Evolutionary conservation across 2,329 filamentous ascomycete genomes (phyloP).

Genomic region (Hypoxylon sp.): DNA sequence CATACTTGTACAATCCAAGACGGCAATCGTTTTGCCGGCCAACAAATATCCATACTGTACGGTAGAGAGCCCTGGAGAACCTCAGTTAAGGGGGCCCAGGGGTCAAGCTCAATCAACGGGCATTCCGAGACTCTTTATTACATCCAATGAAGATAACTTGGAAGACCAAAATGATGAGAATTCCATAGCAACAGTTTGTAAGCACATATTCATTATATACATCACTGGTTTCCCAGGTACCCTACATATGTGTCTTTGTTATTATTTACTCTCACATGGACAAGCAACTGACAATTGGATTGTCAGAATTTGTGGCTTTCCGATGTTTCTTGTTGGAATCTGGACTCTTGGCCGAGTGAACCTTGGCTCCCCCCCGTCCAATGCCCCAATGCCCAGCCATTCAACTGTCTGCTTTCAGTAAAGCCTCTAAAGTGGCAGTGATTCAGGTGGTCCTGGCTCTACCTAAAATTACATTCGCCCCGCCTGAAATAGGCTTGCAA

Average conservation of each 20-base stretch:
- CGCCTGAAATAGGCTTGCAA: slow-evolving; percentile 40
- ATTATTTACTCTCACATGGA: slow-evolving; percentile 6
- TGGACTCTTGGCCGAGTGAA: slow-evolving; percentile 26
- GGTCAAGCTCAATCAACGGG: slow-evolving; percentile 31
- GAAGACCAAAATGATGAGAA: background rate
- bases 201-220: background rate
- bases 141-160: background rate
- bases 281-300: slow-evolving; percentile 24
- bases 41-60: slow-evolving; percentile 13
- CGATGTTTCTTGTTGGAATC: slow-evolving; percentile 34
- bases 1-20: slow-evolving; percentile 3
- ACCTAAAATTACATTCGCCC: slow-evolving; percentile 43
- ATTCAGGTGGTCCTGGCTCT: slow-evolving; percentile 33
- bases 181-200: background rate
- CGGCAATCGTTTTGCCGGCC: slow-evolving; percentile 24
- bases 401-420: slow-evolving; percentile 34
- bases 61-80: background rate
- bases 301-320: slow-evolving; percentile 11
- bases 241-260: background rate
- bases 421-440: slow-evolving; percentile 39
- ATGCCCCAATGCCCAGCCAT: slow-evolving; percentile 42
- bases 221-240: background rate
- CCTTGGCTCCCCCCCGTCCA: slow-evolving; percentile 27
- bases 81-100: slow-evolving; percentile 10
- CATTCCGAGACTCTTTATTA: slow-evolving; percentile 23